Evolutionary conservation across 768 basidiomycete species (phyloP).

Genomic region (Calvatia gigantea): DNA sequence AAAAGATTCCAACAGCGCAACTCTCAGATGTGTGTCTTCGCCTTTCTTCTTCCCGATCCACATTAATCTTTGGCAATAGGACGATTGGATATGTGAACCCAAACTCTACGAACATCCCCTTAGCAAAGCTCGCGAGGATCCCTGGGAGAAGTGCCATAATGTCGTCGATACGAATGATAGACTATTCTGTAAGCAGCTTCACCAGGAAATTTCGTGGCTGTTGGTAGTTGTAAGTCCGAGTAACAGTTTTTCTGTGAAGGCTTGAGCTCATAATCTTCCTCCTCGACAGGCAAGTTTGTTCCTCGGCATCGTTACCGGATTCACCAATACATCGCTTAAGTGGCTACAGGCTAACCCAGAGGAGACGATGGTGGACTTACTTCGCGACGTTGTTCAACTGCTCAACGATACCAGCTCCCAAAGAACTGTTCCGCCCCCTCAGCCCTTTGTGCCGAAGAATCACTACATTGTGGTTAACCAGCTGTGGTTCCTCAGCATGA

Average conservation of each 20-base stretch:
- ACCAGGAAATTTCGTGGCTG: slow-evolving; percentile 6
- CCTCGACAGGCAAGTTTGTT: slow-evolving; percentile 8
- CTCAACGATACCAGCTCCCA: not conserved
- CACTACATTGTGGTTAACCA: slow-evolving; percentile 5
- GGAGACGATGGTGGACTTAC: not conserved
- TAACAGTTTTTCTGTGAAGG: not conserved
- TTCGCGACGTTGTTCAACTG: not conserved
- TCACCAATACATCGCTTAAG: not conserved
- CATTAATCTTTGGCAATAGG: not conserved
- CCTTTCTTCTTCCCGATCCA: not conserved
- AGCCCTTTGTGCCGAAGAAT: not conserved
- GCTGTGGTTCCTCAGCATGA: slow-evolving; percentile 11
- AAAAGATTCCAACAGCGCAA: not conserved
- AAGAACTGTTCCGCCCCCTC: not conserved
- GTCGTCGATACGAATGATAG: slow-evolving; percentile 1
- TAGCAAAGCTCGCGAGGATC: slow-evolving; percentile 1
- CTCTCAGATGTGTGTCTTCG: too few relatives aligned
- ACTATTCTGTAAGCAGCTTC: slow-evolving; percentile 4
- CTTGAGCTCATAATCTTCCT: not conserved
- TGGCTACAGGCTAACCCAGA: not conserved
- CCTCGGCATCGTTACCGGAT: slow-evolving; percentile 5
- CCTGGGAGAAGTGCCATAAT: slow-evolving; percentile 8
- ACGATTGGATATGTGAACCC: not conserved
- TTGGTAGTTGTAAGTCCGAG: slow-evolving; percentile 9
- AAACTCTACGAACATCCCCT: slow-evolving; percentile 3